Evolutionary conservation across 2,329 filamentous ascomycete genomes (phyloP).

Genomic region (Rutstroemia sp.): DNA sequence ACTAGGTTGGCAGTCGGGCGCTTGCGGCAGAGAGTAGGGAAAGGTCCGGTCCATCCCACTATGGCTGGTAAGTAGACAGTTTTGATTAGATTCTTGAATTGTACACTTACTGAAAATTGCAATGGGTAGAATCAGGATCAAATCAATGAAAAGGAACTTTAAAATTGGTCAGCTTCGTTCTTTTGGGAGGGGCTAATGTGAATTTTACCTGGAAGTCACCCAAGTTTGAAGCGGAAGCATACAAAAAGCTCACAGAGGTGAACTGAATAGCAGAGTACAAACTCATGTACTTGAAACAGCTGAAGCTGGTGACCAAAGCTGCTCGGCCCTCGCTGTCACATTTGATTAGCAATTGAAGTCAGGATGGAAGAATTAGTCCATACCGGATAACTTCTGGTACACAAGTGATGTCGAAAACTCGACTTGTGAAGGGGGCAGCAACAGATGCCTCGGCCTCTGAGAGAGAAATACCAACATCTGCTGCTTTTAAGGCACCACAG

Average conservation of each 20-base stretch:
- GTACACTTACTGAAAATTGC: constrained; percentile 73
- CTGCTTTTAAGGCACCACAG: constrained; percentile 92
- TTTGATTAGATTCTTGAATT: not conserved
- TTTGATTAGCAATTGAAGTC: constrained; percentile 10
- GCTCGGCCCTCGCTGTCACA: constrained; percentile 70
- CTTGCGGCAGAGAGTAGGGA: constrained; percentile 69
- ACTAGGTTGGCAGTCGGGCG: constrained; percentile 88
- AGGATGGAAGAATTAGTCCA: constrained; percentile 15
- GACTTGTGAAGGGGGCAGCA: constrained; percentile 93
- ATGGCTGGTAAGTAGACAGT: constrained; percentile 41
- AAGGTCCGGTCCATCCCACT: constrained; percentile 94
- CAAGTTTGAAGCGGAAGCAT: constrained; percentile 86
- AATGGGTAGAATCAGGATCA: constrained; percentile 86
- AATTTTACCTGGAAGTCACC: constrained; percentile 76
- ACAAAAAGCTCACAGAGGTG: constrained; percentile 92
- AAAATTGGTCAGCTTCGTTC: constrained; percentile 4
- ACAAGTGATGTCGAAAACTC: constrained; percentile 93
- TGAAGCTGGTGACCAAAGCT: constrained; percentile 95
- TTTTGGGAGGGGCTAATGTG: not conserved
- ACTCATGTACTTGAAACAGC: constrained; percentile 99
- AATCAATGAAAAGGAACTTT: constrained; percentile 87
- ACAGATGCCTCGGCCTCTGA: constrained; percentile 97
- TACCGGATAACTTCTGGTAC: constrained; percentile 85
- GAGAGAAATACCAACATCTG: constrained; percentile 93
- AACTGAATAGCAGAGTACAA: constrained; percentile 99